Evolutionary conservation across 202 grass and related monocot genomes (phyloP).

Genomic region (Zizania palustris): DNA sequence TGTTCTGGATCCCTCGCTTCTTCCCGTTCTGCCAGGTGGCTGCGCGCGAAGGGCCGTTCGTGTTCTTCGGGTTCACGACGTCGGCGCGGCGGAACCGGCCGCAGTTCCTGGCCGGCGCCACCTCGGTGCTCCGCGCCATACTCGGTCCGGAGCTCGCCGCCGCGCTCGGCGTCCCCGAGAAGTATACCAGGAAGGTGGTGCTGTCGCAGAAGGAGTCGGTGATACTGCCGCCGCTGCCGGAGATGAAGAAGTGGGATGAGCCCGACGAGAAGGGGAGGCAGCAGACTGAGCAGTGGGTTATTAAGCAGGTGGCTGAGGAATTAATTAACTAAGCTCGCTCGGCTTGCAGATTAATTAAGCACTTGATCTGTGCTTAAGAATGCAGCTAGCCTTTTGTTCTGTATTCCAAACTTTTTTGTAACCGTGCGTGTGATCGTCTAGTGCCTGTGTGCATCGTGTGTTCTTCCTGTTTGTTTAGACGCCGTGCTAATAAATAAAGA

Average conservation of each 20-base stretch:
- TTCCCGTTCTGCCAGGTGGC: conserved; percentile 91
- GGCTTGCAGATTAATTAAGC: not conserved
- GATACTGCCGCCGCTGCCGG: conserved; percentile 59
- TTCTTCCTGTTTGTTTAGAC: not conserved
- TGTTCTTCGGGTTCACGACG: conserved; percentile 93
- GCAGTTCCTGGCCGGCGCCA: conserved; percentile 67
- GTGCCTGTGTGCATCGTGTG: not conserved
- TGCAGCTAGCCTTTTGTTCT: not conserved
- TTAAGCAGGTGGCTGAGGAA: conserved; percentile 33
- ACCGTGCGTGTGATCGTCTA: not conserved
- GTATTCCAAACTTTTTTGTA: not conserved
- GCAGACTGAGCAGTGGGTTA: conserved; percentile 19
- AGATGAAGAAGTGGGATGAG: conserved; percentile 10
- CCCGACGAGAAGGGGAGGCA: conserved; percentile 1
- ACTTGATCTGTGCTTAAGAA: not conserved
- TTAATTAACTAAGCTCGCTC: not conserved
- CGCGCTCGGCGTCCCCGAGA: conserved; percentile 57
- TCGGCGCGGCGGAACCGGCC: conserved; percentile 71
- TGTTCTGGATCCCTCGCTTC: conserved; percentile 86
- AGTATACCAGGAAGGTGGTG: conserved; percentile 50
- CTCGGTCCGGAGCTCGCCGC: conserved; percentile 79
- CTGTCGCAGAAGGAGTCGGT: conserved; percentile 51
- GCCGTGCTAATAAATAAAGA: conserved; percentile 44
- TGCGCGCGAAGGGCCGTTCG: conserved; percentile 58
- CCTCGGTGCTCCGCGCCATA: conserved; percentile 62